A percentile compares a stretch with the other conserved stretches of the same genome.
Conservation (phyloP, 352 stramenopile genomes). For the Pythium oligandrum region DNA sequence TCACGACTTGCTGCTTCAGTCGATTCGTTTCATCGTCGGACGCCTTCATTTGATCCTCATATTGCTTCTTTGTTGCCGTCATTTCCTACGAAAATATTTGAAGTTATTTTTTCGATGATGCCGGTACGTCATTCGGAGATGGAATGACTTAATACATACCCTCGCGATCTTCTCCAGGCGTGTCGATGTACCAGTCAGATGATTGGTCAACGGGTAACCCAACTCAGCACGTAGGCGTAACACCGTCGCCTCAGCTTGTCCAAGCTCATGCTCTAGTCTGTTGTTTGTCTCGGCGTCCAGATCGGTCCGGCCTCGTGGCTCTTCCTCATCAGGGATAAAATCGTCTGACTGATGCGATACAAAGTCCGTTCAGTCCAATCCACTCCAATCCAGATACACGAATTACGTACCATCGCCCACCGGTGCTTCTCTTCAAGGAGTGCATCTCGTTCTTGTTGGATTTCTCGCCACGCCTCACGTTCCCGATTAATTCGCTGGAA, state of each 20-base stretch:
- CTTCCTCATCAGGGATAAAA: conserved; percentile 24
- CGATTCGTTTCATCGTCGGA: conserved; percentile 46
- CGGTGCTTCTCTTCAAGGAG: conserved; percentile 81
- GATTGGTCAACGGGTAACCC: conserved; percentile 71
- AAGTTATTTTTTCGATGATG: neutral
- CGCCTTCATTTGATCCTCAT: conserved; percentile 57
- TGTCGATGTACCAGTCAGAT: conserved; percentile 65
- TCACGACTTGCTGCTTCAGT: conserved; percentile 67
- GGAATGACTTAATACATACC: conserved; percentile 13
- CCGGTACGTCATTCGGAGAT: neutral
- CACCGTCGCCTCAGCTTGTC: conserved; percentile 61
- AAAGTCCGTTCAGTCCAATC: neutral
- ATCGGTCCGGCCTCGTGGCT: conserved; percentile 20
- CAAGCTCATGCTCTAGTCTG: conserved; percentile 64
- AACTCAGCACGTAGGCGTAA: conserved; percentile 69
- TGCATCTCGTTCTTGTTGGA: conserved; percentile 73
- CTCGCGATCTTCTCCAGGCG: conserved; percentile 69
- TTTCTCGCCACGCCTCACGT: conserved; percentile 68
- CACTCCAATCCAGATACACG: too few relatives aligned
- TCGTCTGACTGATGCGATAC: conserved; percentile 44
- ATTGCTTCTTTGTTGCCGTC: conserved; percentile 57
- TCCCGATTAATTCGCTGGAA: conserved; percentile 63
- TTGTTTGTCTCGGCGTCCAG: conserved; percentile 43
- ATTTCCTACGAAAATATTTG: conserved; percentile 36
- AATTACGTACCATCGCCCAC: conserved; percentile 59